Base-by-base conservation (phyloP, 371 early-diverging fungal species). In the Saksenaea oblongispora region DNA sequence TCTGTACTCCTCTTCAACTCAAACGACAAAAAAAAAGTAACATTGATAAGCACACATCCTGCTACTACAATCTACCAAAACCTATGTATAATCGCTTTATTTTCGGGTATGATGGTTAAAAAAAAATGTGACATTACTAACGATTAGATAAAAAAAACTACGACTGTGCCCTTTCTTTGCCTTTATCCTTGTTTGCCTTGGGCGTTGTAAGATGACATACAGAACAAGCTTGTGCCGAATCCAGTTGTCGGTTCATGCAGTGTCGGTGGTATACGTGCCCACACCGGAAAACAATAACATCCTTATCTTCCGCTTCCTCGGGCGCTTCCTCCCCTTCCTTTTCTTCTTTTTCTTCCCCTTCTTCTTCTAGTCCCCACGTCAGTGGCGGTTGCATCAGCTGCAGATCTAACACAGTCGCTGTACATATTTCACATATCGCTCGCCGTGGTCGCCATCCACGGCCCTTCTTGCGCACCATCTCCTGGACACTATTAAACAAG, bases 361-460 rank as follows among this genome's bases (percentile, higher is more conserved):
- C 44, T 4, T 61, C 62, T 22, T 67, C 72, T 34, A 75, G 55
- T 4, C 71, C 67, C 72, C 76, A 76, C 0, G 75, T 74, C 4
- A 78, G 56, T 8, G 70, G 64, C 22, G 73, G 74, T 18, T 78
- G 78, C 18, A 78, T 37, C 34, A 79, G 47, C 11, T 71, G 58
- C 24, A 78, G 27, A 70, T 87, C 85, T 57, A 86, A 63, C 58
- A 88, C 62, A 26, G 73, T 78, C 14, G 72, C 75, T 34, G 82
- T 76, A 64, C 89, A 88, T 22, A 83, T 81, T 56, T 85, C 86
- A 61, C 89, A 88, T 24, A 77, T 70, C 8, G 79, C 81, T 59
- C 84, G 75, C 10, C 78, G 70, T 13, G 89, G 89, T 44, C 87
- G 65, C 89, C 89, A 89, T 7, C 89, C 89, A 66, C 77, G 80